Conservation (phyloP, 345 rosid species). For the Physaria fendleri region DNA sequence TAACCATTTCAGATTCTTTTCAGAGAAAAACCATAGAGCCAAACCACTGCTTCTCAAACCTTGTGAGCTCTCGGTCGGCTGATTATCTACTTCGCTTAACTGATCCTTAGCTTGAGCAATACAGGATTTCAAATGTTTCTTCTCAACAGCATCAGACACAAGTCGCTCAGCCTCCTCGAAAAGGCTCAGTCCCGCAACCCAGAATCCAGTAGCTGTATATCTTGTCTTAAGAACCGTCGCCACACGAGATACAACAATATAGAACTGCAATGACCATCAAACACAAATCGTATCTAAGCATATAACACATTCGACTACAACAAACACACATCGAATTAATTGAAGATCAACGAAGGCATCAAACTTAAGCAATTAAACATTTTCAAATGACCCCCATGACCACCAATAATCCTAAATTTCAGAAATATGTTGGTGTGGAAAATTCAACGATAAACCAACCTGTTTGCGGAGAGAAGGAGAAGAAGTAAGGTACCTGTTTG, state of each 20-base stretch:
- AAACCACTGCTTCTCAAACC: slow-evolving; percentile 30
- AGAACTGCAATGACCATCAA: slow-evolving; percentile 44
- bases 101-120: slow-evolving; percentile 69
- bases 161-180: slow-evolving; percentile 55
- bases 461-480: slow-evolving; percentile 57
- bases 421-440: background rate
- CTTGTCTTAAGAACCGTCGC: slow-evolving; percentile 76
- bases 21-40: background rate
- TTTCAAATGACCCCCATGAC: background rate
- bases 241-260: slow-evolving; percentile 67
- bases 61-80: slow-evolving; percentile 28
- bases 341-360: background rate
- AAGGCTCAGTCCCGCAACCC: slow-evolving; percentile 70
- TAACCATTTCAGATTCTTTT: background rate
- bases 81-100: slow-evolving; percentile 39
- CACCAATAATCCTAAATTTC: background rate
- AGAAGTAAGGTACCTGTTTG: slow-evolving; percentile 58
- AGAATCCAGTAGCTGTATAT: slow-evolving; percentile 80
- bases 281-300: background rate
- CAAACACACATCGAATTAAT: background rate
- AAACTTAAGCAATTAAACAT: background rate
- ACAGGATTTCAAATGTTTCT: slow-evolving; percentile 52
- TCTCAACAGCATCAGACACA: slow-evolving; percentile 53
- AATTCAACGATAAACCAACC: slow-evolving; percentile 17
- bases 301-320: too few relatives aligned